Evolutionary conservation across 2,329 filamentous ascomycete species (phyloP), one percentile per base, ranked within the genome.

Genomic region (Chrysoporthe cubensis): DNA sequence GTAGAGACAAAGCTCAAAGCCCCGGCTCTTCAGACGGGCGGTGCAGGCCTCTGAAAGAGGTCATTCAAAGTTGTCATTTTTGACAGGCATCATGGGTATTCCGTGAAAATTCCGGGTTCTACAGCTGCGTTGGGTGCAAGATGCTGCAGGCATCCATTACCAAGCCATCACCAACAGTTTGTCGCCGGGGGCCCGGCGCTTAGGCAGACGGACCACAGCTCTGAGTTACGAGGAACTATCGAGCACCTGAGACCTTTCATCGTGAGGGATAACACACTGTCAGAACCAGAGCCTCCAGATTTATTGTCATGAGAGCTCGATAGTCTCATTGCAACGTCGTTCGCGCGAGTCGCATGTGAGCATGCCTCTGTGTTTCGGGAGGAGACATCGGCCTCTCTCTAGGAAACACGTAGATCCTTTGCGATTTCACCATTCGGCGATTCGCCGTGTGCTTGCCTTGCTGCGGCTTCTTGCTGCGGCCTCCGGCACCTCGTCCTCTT

Each of bases 71-170:
- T n/a, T 42, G 43, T 7, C 40, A 21, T 26, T 26, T 26, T 26
- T 26, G 26, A 26, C 26, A 26, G 26, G 26, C 26, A 26, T 26
- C 26, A 26, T 26, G 26, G 26, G 26, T 26, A 26, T 26, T 26
- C 26, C 48, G 8, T n/a, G n/a, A 48, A 54, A 21, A 54, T 11
- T 13, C 4, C 4, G 46, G 13, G 34, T 60, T 32, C 7, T 13
- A 13, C 42, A 37, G 6, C 34, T 34, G 8, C 16, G n/a, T 48
- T 44, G 16, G 7, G 21, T 48, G 50, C 26, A 57, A 42, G 40
- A 48, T 43, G 34, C 60, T 66, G 65, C 65, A 63, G 43, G 48
- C 54, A 58, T 21, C 59, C 65, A 66, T 54, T 37, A 59, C n/a
- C 32, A 54, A 54, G 50, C 50, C 50, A 54, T 34, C 50, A 21